A percentile compares a stretch with the other conserved stretches of the same genome.
These are phyloP conservation scores for Graphium sp. DNA, from an alignment of 2,329 filamentous ascomycete genomes.

Conservation along the genomic window DNA sequence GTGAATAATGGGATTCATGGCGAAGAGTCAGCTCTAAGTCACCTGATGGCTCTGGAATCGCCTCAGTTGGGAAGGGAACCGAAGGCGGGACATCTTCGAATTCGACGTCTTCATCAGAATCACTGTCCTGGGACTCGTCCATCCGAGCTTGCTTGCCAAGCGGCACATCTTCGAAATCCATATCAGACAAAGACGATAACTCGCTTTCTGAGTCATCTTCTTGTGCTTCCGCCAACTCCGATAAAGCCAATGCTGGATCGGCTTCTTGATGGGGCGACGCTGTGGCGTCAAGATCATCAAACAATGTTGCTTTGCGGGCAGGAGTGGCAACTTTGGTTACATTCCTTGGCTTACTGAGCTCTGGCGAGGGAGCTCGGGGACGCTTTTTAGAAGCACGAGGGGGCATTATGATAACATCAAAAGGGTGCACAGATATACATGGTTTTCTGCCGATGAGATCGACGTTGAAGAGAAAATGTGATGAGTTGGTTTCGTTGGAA, in stretches of 20 bases:
- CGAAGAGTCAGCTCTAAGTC: slow-evolving; percentile 61
- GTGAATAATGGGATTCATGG: slow-evolving; percentile 38
- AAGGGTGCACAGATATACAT: too few relatives aligned
- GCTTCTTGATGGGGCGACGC: too few relatives aligned
- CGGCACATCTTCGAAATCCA: slow-evolving; percentile 32
- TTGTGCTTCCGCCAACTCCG: too few relatives aligned
- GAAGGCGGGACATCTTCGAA: slow-evolving; percentile 48
- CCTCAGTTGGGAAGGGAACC: slow-evolving; percentile 20
- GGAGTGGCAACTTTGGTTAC: slow-evolving; percentile 7
- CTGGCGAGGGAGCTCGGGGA: slow-evolving; percentile 21
- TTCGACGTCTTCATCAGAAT: slow-evolving; percentile 37
- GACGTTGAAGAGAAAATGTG: too few relatives aligned
- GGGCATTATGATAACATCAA: slow-evolving; percentile 42
- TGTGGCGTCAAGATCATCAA: slow-evolving; percentile 40
- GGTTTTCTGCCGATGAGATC: too few relatives aligned
- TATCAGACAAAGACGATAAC: slow-evolving; percentile 36
- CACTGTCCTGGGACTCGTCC: slow-evolving; percentile 11
- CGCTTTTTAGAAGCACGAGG: slow-evolving; percentile 53
- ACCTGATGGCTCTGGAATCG: slow-evolving; percentile 34
- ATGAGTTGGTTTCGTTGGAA: too few relatives aligned
- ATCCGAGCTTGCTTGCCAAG: slow-evolving; percentile 22
- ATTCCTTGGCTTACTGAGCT: slow-evolving; percentile 5
- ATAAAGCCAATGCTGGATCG: too few relatives aligned
- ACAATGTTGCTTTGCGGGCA: slow-evolving; percentile 37
- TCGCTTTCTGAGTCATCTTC: too few relatives aligned